phyloP scores from a whole-genome alignment of 139 green algal species.

The Chlamydomonas eustigma region DNA sequence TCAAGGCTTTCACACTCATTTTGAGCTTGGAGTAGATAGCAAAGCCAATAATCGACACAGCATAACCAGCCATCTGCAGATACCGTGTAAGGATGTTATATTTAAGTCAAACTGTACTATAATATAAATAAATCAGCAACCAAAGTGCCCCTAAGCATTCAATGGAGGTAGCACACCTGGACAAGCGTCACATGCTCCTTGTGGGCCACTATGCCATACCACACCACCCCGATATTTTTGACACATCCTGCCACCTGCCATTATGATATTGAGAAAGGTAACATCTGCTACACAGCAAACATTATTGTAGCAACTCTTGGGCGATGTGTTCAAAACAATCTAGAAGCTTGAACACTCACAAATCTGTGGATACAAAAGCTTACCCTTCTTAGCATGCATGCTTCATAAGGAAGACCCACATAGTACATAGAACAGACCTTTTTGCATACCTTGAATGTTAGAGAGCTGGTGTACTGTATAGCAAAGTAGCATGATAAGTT shows the following conservation, averaged over 20 bases:
- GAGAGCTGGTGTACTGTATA: slow-evolving; percentile 53
- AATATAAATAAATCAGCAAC: not conserved
- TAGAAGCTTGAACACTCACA: too few relatives aligned
- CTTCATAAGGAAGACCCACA: too few relatives aligned
- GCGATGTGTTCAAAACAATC: too few relatives aligned
- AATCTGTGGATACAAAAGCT: too few relatives aligned
- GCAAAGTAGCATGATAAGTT: slow-evolving; percentile 62
- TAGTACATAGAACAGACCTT: not conserved
- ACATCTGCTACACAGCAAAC: too few relatives aligned
- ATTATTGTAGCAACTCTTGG: too few relatives aligned
- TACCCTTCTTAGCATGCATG: too few relatives aligned
- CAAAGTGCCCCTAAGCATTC: not conserved
- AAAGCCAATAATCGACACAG: slow-evolving; percentile 58
- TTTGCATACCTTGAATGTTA: slow-evolving; percentile 68
- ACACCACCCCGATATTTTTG: slow-evolving; percentile 65
- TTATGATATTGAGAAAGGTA: too few relatives aligned
- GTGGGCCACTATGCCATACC: slow-evolving; percentile 32
- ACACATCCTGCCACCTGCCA: slow-evolving; percentile 42
- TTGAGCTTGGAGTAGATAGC: slow-evolving; percentile 40
- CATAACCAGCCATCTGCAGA: slow-evolving; percentile 53
- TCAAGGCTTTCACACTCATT: not conserved
- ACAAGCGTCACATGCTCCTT: slow-evolving; percentile 31
- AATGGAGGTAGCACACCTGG: slow-evolving; percentile 14
- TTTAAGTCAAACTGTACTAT: not conserved
- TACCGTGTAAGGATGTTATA: slow-evolving; percentile 2